phyloP scores from a whole-genome alignment of 257 asterid species.

The Scutellaria minor region DNA sequence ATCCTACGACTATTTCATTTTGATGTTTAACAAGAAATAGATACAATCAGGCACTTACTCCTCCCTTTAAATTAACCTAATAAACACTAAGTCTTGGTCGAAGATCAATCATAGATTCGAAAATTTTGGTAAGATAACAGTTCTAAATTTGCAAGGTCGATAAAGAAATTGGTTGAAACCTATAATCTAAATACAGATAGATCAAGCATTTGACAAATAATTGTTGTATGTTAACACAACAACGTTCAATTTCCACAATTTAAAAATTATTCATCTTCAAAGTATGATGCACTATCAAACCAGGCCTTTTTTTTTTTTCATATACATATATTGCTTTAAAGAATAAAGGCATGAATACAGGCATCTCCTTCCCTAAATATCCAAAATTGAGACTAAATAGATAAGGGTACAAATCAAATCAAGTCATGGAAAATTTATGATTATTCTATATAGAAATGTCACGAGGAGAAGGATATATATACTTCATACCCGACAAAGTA shows the following conservation, averaged over 20 bases:
- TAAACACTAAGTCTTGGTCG: not conserved
- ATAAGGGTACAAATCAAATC: too few species aligned
- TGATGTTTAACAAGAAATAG: not conserved
- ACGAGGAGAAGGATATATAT: too few species aligned
- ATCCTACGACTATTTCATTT: not conserved
- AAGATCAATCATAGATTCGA: not conserved
- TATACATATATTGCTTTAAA: not conserved
- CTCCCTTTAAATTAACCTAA: not conserved
- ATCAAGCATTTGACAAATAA: not conserved
- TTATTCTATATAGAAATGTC: too few species aligned
- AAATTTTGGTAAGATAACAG: not conserved
- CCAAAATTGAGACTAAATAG: not conserved
- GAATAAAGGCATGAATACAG: not conserved
- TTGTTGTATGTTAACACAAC: not conserved
- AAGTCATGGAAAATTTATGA: too few species aligned
- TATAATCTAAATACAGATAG: not conserved
- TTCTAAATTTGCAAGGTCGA: not conserved
- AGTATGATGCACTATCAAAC: not conserved
- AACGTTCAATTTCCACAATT: not conserved
- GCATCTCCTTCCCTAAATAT: not conserved
- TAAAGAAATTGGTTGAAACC: not conserved
- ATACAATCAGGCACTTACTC: conserved; percentile 5
- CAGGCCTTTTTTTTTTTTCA: not conserved
- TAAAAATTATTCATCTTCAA: not conserved
- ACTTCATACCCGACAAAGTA: not conserved